A percentile compares a stretch with the other conserved stretches of the same genome.
phyloP scores from a whole-genome alignment of 345 rosid genomes.

The Rhodamnia rubescens region DNA sequence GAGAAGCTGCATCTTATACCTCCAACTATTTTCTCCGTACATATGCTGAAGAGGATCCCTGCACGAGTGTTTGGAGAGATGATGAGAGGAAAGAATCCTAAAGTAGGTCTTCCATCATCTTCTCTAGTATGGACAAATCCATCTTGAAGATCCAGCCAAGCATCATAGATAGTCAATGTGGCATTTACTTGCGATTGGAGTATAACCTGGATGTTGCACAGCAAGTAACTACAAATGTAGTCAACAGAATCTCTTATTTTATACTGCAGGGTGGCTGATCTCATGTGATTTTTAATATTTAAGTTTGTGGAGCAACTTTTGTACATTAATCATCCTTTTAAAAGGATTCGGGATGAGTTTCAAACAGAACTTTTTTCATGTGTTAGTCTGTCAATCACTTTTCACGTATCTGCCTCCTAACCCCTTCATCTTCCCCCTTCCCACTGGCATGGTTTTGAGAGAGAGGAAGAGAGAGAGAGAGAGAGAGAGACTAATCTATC shows the following conservation, averaged over 20 bases:
- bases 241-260: background rate
- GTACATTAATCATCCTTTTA: background rate
- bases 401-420: background rate
- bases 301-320: background rate
- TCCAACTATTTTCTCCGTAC: slow-evolving; percentile 37
- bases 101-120: slow-evolving; percentile 72
- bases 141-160: slow-evolving; percentile 93
- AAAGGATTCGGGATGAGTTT: background rate
- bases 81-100: slow-evolving; percentile 68
- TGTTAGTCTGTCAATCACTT: background rate
- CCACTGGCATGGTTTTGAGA: background rate
- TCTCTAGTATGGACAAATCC: slow-evolving; percentile 66
- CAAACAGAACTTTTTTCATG: background rate
- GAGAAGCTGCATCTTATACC: slow-evolving; percentile 22
- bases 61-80: slow-evolving; percentile 75
- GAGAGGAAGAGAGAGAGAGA: background rate
- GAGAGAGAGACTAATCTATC: background rate
- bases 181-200: slow-evolving; percentile 90
- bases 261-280: background rate
- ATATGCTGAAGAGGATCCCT: slow-evolving; percentile 65
- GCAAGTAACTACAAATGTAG: background rate
- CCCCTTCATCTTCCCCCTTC: background rate
- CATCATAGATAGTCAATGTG: slow-evolving; percentile 63
- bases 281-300: background rate
- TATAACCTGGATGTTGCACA: slow-evolving; percentile 43